These are phyloP conservation scores for Mrakiaceae sp. DNA, from an alignment of 1,284 basidiomycete genomes.

Conservation along the genomic window DNA sequence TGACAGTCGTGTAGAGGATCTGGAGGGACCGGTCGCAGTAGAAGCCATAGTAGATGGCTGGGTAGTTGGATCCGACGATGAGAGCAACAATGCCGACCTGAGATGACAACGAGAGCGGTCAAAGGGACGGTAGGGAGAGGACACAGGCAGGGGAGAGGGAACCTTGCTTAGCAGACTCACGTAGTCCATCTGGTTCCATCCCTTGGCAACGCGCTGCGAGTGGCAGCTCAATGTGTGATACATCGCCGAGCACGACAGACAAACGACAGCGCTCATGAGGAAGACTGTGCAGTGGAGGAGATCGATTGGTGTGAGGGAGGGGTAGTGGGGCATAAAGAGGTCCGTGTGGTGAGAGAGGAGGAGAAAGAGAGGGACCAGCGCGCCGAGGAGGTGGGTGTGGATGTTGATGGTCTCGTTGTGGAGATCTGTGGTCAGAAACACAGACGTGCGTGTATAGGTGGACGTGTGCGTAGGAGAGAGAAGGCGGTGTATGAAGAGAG, in stretches of 20 bases:
- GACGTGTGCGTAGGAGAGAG: background rate
- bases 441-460: background rate
- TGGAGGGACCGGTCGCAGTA: conserved; percentile 50
- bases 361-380: conserved; percentile 47
- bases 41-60: conserved; percentile 48
- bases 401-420: conserved; percentile 81
- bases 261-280: background rate
- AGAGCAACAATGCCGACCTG: conserved; percentile 44
- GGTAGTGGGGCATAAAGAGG: conserved; percentile 34
- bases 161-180: conserved; percentile 10
- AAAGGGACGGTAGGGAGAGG: too few species aligned
- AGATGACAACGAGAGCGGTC: background rate
- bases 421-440: conserved; percentile 40
- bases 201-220: conserved; percentile 47
- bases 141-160: background rate
- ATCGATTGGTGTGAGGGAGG: background rate
- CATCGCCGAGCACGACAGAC: conserved; percentile 38
- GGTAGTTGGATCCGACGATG: conserved; percentile 67
- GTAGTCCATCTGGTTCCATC: conserved; percentile 58
- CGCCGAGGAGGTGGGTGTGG: conserved; percentile 64
- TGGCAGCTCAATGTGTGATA: conserved; percentile 63
- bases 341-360: conserved; percentile 37
- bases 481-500: background rate
- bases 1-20: conserved; percentile 42
- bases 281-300: background rate